These are phyloP conservation scores for Dittrichia graveolens DNA, from an alignment of 129 eudicot species.

Conservation along the genomic window DNA sequence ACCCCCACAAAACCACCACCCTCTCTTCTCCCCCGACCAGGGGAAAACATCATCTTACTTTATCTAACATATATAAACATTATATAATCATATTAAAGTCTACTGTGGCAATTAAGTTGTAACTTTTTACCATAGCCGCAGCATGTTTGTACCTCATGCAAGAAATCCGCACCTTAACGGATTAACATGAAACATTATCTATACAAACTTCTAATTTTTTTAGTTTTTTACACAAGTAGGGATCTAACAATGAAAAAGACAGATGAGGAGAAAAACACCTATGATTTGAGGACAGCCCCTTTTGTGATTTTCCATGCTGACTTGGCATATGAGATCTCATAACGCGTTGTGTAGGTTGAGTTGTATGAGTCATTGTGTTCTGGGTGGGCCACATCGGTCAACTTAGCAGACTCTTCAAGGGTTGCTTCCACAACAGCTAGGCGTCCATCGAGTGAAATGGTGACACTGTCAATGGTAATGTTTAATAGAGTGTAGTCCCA, in stretches of 20 bases:
- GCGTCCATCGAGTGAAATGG: conserved; percentile 82
- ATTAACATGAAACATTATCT: not conserved
- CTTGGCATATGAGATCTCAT: conserved; percentile 62
- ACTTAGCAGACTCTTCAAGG: conserved; percentile 76
- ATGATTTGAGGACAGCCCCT: conserved; percentile 94
- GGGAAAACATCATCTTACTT: too few species aligned
- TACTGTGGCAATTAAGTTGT: not conserved
- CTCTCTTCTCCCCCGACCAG: too few species aligned
- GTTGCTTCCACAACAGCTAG: conserved; percentile 95
- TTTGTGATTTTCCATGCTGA: conserved; percentile 88
- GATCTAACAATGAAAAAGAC: conserved; percentile 20
- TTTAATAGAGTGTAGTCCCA: conserved; percentile 70
- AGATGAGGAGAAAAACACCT: conserved; percentile 16
- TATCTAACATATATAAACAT: not conserved
- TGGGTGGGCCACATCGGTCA: conserved; percentile 71
- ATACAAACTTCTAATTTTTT: conserved; percentile 28
- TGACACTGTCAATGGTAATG: conserved; percentile 81
- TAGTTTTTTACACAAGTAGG: not conserved
- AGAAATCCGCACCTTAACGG: conserved; percentile 3
- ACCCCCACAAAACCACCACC: not conserved
- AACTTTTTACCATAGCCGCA: conserved; percentile 1
- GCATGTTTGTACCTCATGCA: conserved; percentile 12
- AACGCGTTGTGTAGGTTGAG: conserved; percentile 80
- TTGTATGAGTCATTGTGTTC: conserved; percentile 77
- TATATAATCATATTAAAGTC: not conserved